Base-by-base conservation (phyloP, 148 eudicot species). In the Euryodendron excelsum region DNA sequence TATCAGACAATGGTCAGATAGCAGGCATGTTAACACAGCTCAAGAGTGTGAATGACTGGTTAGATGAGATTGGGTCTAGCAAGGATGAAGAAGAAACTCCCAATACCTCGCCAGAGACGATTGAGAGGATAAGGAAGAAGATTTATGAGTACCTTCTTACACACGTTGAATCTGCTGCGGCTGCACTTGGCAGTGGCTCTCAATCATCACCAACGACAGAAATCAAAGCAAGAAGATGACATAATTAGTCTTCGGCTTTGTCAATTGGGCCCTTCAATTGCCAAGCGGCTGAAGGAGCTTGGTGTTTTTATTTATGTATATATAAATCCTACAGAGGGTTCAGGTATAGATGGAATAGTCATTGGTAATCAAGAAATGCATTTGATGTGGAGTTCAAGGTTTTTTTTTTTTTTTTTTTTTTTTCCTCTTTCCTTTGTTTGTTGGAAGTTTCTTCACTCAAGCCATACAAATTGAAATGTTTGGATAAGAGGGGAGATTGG, bases 81-180 rank as follows among this genome's bases (percentile, higher is more conserved):
- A 81, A 86, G 45, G 88, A 87, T 20, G 97, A 87, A 67, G 91
- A 80, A 39, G 87, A 84, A 56, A 77, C 62, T 14, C 58, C 72
- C 28, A 64, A 68, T 36, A 72, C 92, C 21, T 79, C 87, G 6
- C 74, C 82, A 8, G 98, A 94, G 83, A 92, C 91, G 1, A 84
- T 91, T 23, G 98, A 94, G 45, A 79, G 98, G 81, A 83, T 94
- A 85, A 82, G 98, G 78, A 94, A 94, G 86, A 94, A 94, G 90
- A 94, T 94, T 56, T 94, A 94, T 37, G 98, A 92, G 74, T 94
- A 89, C 73, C 94, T 94, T 85, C 98, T 94, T 0, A 92, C 93
- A 1, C 98, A 94, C 60, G 97, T 94, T 0, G 98, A 94, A 76
- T 94, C 97, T 20, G 98, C 98, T 74, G 98, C 98, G 21, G 97